phyloP scores from a whole-genome alignment of 805 yeast genomes.

The Candida fluviatilis region DNA sequence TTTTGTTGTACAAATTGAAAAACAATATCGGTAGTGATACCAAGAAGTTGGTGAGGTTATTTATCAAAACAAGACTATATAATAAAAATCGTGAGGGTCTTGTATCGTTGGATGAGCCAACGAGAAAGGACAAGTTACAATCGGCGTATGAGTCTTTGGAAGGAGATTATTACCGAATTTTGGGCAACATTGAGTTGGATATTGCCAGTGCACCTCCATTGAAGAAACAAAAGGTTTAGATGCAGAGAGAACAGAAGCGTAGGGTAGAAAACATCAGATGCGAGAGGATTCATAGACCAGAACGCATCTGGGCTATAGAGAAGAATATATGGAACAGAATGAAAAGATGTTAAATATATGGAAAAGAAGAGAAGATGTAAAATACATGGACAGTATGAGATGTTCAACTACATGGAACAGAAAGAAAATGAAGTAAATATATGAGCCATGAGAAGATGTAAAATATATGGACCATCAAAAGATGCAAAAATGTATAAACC shows the following conservation, averaged over 20 bases:
- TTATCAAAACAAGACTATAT: conserved; percentile 72
- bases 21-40: conserved; percentile 15
- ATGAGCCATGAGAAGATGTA: no score
- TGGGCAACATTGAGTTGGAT: conserved; percentile 25
- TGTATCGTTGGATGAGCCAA: conserved; percentile 55
- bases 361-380: no score
- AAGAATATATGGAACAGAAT: no score
- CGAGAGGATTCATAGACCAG: no score
- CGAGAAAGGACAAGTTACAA: conserved; percentile 67
- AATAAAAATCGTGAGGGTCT: conserved; percentile 79
- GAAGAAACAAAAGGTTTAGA: not conserved
- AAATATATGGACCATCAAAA: no score
- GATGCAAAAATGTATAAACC: no score
- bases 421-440: no score
- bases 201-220: not conserved
- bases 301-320: no score
- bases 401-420: no score
- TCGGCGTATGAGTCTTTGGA: conserved; percentile 67
- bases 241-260: not conserved
- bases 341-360: no score
- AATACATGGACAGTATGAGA: no score
- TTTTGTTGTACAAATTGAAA: conserved; percentile 41
- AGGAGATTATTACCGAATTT: conserved; percentile 65
- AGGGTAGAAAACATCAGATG: no score
- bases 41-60: conserved; percentile 45